Base-by-base conservation (phyloP, 2,329 filamentous ascomycete species). In the Sporothrix humicola region DNA sequence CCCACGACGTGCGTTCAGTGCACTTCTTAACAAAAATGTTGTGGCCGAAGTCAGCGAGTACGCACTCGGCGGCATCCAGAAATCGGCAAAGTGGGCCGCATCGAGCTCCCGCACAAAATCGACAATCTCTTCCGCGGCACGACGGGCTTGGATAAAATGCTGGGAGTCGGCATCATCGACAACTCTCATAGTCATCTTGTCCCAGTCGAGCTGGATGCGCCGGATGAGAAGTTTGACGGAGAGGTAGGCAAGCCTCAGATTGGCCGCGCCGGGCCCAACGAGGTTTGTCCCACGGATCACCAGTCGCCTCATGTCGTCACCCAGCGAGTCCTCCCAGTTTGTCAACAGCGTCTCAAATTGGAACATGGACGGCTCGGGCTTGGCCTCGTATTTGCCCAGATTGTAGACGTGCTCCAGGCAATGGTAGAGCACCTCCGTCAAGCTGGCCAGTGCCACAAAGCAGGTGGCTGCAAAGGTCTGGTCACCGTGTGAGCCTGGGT, bases 81-180 rank as follows among this genome's bases (percentile, higher is more conserved):
- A 69, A 20, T 69, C 65, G 46, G 44, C 17, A 23, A 26, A 52
- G 46, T 69, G 65, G 12, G 23, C 4, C 10, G 46, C 65, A 23
- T 54, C 48, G 12, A 69, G 65, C 26, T 69, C 65, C 9, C 65
- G 65, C 65, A 69, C 65, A 54, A 69, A 69, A 20, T 69, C 65
- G 46, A 69, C 65, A 37, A 69, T 69, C 17, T 69, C 65, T 46
- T 69, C 65, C 5, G 44, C 10, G 44, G 48, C 65, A 13, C 65
- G 65, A 5, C 65, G 65, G 10, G 65, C 46, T 46, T 69, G 65
- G 46, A 69, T 31, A 23, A 52, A 69, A 20, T 69, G 46, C 8
- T 31, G 46, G 7, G 65, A 52, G 65, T 69, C 65, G 46, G 54
- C 54, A 31, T 58, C 54, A 9, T 23, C 20, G 10, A 23, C 54